These are phyloP conservation scores for Fusarium armeniacum DNA, from an alignment of 2,329 filamentous ascomycete genomes.

Conservation along the genomic window DNA sequence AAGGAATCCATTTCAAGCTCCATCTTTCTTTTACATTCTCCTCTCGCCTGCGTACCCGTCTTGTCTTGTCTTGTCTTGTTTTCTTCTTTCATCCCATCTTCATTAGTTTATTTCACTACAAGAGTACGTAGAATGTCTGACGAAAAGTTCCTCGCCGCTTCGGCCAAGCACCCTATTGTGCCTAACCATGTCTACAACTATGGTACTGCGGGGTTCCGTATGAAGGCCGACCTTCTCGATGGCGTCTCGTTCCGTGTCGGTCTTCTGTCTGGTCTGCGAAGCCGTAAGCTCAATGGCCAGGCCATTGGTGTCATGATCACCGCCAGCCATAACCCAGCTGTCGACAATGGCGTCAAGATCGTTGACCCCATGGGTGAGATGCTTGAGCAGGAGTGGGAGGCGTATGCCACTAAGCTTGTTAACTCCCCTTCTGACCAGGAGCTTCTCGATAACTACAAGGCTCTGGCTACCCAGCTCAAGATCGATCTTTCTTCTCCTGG, in stretches of 20 bases:
- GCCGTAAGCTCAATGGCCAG: conserved; percentile 88
- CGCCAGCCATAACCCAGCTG: conserved; percentile 90
- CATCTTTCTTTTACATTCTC: conserved; percentile 39
- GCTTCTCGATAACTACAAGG: conserved; percentile 81
- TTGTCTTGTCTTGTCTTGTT: conserved; percentile 20
- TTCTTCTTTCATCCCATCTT: conserved; percentile 24
- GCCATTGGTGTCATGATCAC: conserved; percentile 98
- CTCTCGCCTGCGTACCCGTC: conserved; percentile 18
- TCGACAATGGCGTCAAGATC: conserved; percentile 94
- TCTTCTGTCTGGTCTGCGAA: conserved; percentile 87
- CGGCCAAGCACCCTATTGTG: conserved; percentile 72
- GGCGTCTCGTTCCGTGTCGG: conserved; percentile 95
- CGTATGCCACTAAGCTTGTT: conserved; percentile 87
- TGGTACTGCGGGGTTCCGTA: conserved; percentile 77
- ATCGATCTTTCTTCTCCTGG: conserved; percentile 79
- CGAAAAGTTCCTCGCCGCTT: conserved; percentile 70
- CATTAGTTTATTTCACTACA: conserved; percentile 12
- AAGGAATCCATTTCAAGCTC: conserved; percentile 39
- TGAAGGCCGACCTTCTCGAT: conserved; percentile 84
- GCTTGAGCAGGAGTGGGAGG: conserved; percentile 96
- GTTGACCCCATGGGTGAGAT: conserved; percentile 98
- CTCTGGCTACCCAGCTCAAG: conserved; percentile 80
- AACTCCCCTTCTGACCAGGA: conserved; percentile 83
- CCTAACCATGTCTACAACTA: conserved; percentile 71
- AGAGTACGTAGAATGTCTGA: conserved; percentile 60